phyloP scores from a whole-genome alignment of 495 filamentous ascomycete species.

The Astrothelium subdiscretum region DNA sequence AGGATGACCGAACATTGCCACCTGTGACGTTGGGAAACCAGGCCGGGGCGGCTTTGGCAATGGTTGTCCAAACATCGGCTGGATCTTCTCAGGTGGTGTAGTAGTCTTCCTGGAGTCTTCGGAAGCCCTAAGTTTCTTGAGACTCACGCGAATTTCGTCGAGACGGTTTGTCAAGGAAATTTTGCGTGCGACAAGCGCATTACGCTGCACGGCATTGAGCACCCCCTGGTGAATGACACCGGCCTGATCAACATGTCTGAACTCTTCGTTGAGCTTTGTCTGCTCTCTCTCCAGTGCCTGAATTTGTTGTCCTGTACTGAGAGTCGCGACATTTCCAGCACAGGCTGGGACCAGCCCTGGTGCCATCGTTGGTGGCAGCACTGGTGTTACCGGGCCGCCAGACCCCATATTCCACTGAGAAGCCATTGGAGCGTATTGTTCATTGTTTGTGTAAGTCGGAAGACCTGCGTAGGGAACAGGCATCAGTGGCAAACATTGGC shows the following conservation, averaged over 20 bases:
- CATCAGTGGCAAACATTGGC: neutral
- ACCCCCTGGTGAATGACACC: constrained; percentile 18
- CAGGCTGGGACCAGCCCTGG: neutral
- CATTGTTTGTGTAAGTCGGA: neutral
- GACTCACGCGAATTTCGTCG: constrained; percentile 18
- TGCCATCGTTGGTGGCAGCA: neutral
- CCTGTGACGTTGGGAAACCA: neutral
- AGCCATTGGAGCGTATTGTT: neutral
- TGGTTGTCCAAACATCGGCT: neutral
- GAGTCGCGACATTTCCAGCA: neutral
- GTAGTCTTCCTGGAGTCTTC: neutral
- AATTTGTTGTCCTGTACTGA: constrained; percentile 8
- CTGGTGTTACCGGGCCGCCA: neutral
- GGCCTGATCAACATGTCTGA: constrained; percentile 18
- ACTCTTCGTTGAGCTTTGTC: constrained; percentile 15
- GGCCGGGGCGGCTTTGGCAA: neutral
- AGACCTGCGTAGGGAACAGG: neutral
- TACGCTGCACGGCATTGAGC: constrained; percentile 10
- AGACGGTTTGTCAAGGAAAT: constrained; percentile 14
- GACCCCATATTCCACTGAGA: neutral
- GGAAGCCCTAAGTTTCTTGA: constrained; percentile 15
- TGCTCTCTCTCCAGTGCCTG: constrained; percentile 19
- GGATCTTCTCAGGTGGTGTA: neutral
- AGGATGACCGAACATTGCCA: neutral
- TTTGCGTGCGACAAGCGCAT: constrained; percentile 15